Evolutionary conservation across 331 rosid genomes (phyloP), one percentile per base, ranked within the genome.

Genomic region (Arachis monticola): DNA sequence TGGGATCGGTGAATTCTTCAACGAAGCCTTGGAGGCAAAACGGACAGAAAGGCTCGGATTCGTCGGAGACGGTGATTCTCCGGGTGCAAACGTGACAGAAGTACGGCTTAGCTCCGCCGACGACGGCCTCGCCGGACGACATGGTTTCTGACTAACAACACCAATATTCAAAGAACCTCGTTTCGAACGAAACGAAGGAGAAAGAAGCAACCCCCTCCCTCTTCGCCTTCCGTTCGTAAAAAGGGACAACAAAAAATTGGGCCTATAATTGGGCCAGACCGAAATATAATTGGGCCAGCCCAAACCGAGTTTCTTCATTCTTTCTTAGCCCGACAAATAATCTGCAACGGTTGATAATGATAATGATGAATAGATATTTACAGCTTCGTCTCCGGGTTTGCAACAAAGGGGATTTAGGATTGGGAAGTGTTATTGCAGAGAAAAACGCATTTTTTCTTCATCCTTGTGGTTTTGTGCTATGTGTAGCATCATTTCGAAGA

Each of bases 11-110:
- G 5, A 10, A 76, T 67, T 84, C 88, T 42, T 84, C 88, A 1
- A 84, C 66, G 31, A 84, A 84, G 32, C 88, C 77, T 41, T 74
- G 53, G 12, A 64, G 64, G 72, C 88, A 84, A 22, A 78, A 27
- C 31, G 88, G 83, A 48, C 88, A 84, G 64, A 78, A 60, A 22
- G 85, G 88, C 27, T 84, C 88, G 47, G 77, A 65, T 8, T 27
- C 82, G 14, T 81, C 88, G 51, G 59, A 5, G 48, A 76, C 58
- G 2, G 63, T 41, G 35, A 84, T 62, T 56, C 67, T 78, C 17
- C 14, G 67, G 5, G 11, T 65, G 80, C 88, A 84, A 14, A 78
- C 10, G 67, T 84, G 77, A 53, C 88, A 84, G 77, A 60, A 81
- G 53, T 64, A 84, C 1, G 68, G 77, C 65, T 84, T 84, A 0